Evolutionary conservation across 768 basidiomycete genomes (phyloP), one percentile per base, ranked within the genome.

Genomic region (Pisolithus orientalis): DNA sequence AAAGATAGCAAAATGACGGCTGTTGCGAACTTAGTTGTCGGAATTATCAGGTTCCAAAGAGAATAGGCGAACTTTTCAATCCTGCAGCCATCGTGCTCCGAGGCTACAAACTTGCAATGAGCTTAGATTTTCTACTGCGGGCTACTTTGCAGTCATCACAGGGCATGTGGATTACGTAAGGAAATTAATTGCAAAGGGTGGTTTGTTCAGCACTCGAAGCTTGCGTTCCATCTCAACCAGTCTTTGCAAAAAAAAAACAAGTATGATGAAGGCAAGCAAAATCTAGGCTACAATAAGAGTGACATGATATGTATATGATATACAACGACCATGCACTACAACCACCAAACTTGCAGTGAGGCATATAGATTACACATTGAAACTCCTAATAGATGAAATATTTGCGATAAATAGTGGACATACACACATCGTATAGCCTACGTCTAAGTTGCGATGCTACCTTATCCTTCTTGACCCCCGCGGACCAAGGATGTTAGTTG

Each of bases 1-100:
- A 99, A 97, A 1, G 96, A 94, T 44, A 99, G 84, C 49, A 97
- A 78, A 61, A 98, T 94, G 57, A 98, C 94, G 64, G 93, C 94
- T 97, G 65, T 45, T 17, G 29, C 38, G 17, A 6, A 42, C 28
- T 39, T 24, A 52, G 34, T 38, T 14, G 27, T 45, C 9, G 58
- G 49, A 21, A 29, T 59, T 39, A 27, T 32, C 24, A 29, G 46
- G 31, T 39, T 34, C 16, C 44, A 21, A n/a, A 42, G 38, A 51
- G n/a, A 40, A 40, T 27, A 29, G 5, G 47, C 79, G 62, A 63
- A 87, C 85, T 87, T 74, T 82, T 80, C 58, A 88, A 75, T 59
- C 85, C 85, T 51, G 84, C 84, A 57, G 81, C 72, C 83, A 85
- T 85, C 16, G 54, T 53, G 61, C 37, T 55, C 44, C 44, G 31